Evolutionary conservation across 2,329 filamentous ascomycete species (phyloP), one percentile per base, ranked within the genome.

Genomic region (Penicillium sp.): DNA sequence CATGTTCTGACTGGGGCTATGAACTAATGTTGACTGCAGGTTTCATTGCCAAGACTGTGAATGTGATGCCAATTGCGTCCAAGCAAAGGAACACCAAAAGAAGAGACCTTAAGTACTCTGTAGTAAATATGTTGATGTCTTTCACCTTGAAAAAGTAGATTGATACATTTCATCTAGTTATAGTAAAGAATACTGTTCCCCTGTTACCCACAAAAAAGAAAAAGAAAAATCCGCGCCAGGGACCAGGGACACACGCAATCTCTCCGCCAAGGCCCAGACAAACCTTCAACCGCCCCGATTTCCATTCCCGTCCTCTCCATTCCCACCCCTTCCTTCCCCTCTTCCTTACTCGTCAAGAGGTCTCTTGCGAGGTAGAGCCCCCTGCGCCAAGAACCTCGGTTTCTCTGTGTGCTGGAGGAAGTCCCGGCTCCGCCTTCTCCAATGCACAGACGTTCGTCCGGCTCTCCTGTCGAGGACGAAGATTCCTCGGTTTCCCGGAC

Each of bases 361-460:
- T 49, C 22, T 48, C 49, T 53, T 53, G 50, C 41, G 58, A 51
- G 52, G 50, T 49, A 40, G 47, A 43, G 44, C 37, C 50, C 51
- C 52, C 54, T 49, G 49, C 57, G 59, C 59, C 59, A 61, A 61
- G 59, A 59, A 53, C 53, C 46, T 39, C 36, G 46, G 36, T 41
- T 37, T 49, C 42, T 43, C 41, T 57, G 56, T 58, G 59, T 61
- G 58, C 66, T 69, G 68, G 62, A 70, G 70, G 68, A 68, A 46
- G 63, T 57, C 53, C 53, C 58, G 61, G 54, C 57, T 61, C 61
- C 59, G 60, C 58, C 54, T 64, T 64, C 63, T 69, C 69, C 63
- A 72, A 74, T 74, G 71, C 71, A 67, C 64, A 72, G 68, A 71
- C 71, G 69, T 62, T 71, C 66, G 64, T 74, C 71, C 64, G 70